Conservation (phyloP, 116 monocot genomes). For the Dioscorea cayenensis region DNA sequence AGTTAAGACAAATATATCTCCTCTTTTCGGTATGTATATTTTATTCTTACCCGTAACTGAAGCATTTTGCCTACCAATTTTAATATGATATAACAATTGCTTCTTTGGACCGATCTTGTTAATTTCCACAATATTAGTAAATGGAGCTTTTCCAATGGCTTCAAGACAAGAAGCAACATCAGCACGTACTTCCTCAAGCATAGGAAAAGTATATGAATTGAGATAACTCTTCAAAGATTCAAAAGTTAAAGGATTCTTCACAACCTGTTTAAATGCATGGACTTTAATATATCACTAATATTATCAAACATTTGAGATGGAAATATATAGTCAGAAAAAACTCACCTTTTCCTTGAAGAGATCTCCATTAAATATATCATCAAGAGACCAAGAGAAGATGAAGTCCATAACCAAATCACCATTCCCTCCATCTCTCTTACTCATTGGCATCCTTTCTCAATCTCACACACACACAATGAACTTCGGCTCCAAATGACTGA, state of each 20-base stretch:
- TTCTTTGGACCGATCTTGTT: neutral
- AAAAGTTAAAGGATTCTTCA: conserved; percentile 25
- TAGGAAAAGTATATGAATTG: conserved; percentile 16
- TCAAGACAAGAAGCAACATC: conserved; percentile 39
- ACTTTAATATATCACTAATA: neutral
- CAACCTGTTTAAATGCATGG: conserved; percentile 22
- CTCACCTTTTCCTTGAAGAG: neutral
- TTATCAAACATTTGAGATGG: too few species aligned
- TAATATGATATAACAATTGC: neutral
- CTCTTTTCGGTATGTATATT: conserved; percentile 26
- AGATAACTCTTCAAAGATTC: conserved; percentile 19
- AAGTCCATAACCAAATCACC: neutral
- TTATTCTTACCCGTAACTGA: neutral
- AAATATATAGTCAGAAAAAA: neutral
- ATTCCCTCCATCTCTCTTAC: neutral
- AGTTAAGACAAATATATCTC: conserved; percentile 32
- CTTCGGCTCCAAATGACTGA: too few species aligned
- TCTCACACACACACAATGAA: too few species aligned
- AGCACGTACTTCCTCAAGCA: conserved; percentile 42
- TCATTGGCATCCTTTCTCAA: neutral
- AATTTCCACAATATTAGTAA: conserved; percentile 8
- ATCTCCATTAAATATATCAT: neutral
- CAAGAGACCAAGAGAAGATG: neutral
- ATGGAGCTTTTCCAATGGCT: conserved; percentile 12
- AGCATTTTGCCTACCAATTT: neutral